These are phyloP conservation scores for Neurospora sp. DNA, from an alignment of 495 filamentous ascomycete genomes.

Conservation along the genomic window DNA sequence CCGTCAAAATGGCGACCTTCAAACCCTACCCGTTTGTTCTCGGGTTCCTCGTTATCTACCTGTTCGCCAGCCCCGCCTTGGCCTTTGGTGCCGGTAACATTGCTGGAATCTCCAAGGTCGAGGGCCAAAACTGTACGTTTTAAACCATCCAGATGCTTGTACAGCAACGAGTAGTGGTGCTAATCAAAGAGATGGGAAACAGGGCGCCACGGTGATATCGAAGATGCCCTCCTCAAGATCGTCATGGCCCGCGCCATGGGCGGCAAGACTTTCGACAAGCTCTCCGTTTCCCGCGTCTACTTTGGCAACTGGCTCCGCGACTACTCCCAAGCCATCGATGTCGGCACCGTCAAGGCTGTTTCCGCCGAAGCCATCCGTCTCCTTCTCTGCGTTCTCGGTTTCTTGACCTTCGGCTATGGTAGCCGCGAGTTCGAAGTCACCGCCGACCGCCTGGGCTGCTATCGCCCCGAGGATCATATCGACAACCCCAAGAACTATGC, in stretches of 20 bases:
- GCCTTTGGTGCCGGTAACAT: conserved; percentile 90
- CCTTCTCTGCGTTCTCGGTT: conserved; percentile 53
- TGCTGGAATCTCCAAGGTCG: conserved; percentile 60
- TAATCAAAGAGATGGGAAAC: not conserved
- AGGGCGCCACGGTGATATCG: conserved; percentile 92
- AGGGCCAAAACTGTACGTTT: conserved; percentile 63
- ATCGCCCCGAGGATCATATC: conserved; percentile 81
- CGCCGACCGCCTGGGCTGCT: conserved; percentile 74
- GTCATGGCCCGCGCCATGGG: conserved; percentile 66
- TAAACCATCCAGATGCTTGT: too few relatives aligned
- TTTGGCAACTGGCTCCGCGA: conserved; percentile 92
- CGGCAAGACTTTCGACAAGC: conserved; percentile 77
- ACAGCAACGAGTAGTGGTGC: not conserved
- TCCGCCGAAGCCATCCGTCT: conserved; percentile 83
- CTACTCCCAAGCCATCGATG: conserved; percentile 74
- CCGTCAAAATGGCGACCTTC: conserved; percentile 28
- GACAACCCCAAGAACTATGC: conserved; percentile 72
- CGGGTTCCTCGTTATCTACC: conserved; percentile 45
- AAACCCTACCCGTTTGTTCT: conserved; percentile 34
- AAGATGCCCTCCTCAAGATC: conserved; percentile 72
- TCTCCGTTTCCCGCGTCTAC: conserved; percentile 73
- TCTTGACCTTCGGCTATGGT: conserved; percentile 67
- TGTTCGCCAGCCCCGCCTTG: conserved; percentile 51
- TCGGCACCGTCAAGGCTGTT: conserved; percentile 79
- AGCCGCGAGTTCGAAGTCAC: conserved; percentile 90